Evolutionary conservation across 495 filamentous ascomycete species (phyloP), one percentile per base, ranked within the genome.

Genomic region (Usnea hakonensis): DNA sequence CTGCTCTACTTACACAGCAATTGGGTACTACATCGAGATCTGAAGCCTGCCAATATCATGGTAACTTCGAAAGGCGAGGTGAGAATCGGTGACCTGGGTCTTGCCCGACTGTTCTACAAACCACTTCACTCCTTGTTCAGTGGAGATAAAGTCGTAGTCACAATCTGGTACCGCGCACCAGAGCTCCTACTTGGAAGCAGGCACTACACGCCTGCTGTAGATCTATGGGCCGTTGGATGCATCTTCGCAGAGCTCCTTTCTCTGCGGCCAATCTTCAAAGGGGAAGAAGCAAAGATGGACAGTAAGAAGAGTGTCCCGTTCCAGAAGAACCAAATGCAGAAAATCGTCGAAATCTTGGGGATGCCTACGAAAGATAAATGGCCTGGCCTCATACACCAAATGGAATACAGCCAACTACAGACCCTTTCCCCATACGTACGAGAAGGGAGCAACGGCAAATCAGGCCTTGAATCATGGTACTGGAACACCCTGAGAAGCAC

Each of bases 1-100:
- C 82, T 95, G 57, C 86, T 95, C 41, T 99, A 99, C 71, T 80
- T 99, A 5, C 95, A 99, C 71, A 87, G 84, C 44, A 97, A 96
- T 70, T 99, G 94, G 94, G 93, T 99, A 30, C 77, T 99, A 28
- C 94, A 99, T 72, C 89, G 94, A 57, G 94, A 98, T 72, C 79
- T 98, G 35, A 98, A 98, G 70, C 94, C 94, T 30, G 94, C 94
- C 65, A 99, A 99, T 69, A 99, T 99, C 72, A 95, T 99, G 84
- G 94, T 99, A 19, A 99, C 94, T 1, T 90, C 88, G 17, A 75
- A 77, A 48, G 93, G 93, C 19, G 89, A 90, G 59, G 90, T 98
- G 66, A 91, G 92, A 67, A 93, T 98, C 65, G 93, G 93, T 35
- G 93, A 98, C 73, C 78, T 98, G 8, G 93, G 93, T 10, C 81